A percentile compares a stretch with the other conserved stretches of the same genome.
phyloP scores from a whole-genome alignment of 176 grass and related monocot species.

The Aegilops speltoides region DNA sequence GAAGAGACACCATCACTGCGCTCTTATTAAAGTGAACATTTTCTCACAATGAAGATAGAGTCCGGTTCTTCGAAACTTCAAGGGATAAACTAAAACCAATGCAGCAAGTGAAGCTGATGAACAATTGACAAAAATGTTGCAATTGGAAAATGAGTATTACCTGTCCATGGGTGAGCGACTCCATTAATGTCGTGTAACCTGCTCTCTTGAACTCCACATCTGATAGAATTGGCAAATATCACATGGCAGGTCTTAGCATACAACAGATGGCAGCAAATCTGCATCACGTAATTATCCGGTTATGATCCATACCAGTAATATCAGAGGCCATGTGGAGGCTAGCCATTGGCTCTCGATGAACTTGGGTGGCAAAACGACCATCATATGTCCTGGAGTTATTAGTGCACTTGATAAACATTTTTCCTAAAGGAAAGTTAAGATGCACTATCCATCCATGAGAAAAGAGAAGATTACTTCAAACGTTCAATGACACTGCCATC shows the following conservation, averaged over 20 bases:
- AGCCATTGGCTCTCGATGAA: slow-evolving; percentile 43
- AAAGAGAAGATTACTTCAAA: slow-evolving; percentile 65
- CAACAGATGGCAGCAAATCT: background rate
- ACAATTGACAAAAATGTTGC: background rate
- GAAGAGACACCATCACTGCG: background rate
- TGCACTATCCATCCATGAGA: slow-evolving; percentile 4
- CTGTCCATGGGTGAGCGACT: slow-evolving; percentile 60
- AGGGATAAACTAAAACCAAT: background rate
- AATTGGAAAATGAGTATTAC: slow-evolving; percentile 42
- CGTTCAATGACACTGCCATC: slow-evolving; percentile 51
- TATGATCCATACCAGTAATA: slow-evolving; percentile 43
- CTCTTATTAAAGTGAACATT: slow-evolving; percentile 1
- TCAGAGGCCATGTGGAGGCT: slow-evolving; percentile 29
- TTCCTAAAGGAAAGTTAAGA: background rate
- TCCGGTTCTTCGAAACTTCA: background rate
- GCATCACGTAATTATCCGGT: background rate
- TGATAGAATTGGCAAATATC: slow-evolving; percentile 40
- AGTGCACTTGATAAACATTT: slow-evolving; percentile 26
- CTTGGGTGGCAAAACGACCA: slow-evolving; percentile 5
- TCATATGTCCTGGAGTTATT: slow-evolving; percentile 43
- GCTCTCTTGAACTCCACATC: slow-evolving; percentile 35
- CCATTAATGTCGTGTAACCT: slow-evolving; percentile 63
- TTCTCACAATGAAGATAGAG: background rate
- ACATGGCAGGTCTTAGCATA: background rate
- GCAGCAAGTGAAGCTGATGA: background rate